Percentiles rank a stretch among this genome's conserved stretches.
Conservation (phyloP, 306 rosid genomes). For the Sechiopsis laciniata region DNA sequence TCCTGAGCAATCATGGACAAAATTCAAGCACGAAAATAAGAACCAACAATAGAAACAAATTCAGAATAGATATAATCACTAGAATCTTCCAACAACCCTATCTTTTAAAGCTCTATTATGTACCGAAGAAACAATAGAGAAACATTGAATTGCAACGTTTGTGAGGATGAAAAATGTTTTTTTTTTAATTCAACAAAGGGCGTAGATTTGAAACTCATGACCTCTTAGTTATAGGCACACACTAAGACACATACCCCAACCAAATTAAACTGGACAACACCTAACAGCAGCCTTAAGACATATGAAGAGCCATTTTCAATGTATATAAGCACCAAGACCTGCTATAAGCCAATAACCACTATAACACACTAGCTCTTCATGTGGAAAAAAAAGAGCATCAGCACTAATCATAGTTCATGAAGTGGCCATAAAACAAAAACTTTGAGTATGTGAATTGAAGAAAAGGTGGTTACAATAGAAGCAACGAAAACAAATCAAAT, state of each 20-base stretch:
- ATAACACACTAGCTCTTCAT: background rate
- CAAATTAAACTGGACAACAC: background rate
- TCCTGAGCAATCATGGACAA: conserved; percentile 32
- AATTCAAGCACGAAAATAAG: background rate
- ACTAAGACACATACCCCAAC: background rate
- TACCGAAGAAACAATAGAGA: background rate
- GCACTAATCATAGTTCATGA: background rate
- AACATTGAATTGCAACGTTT: background rate
- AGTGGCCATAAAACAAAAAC: background rate
- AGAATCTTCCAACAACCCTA: background rate
- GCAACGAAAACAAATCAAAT: too few species aligned
- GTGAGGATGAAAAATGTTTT: too few species aligned
- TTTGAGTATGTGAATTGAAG: background rate
- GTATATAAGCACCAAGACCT: background rate
- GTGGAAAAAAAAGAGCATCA: too few species aligned
- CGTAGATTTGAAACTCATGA: too few species aligned
- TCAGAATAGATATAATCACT: background rate
- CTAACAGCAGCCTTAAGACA: background rate
- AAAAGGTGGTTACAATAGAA: background rate
- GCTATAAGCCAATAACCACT: background rate
- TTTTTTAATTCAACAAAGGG: too few species aligned
- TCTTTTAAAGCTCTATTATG: background rate
- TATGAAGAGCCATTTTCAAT: background rate
- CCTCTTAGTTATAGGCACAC: too few species aligned
- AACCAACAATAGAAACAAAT: background rate